Conservation (phyloP, 495 filamentous ascomycete species). For the Terfezia claveryi region DNA sequence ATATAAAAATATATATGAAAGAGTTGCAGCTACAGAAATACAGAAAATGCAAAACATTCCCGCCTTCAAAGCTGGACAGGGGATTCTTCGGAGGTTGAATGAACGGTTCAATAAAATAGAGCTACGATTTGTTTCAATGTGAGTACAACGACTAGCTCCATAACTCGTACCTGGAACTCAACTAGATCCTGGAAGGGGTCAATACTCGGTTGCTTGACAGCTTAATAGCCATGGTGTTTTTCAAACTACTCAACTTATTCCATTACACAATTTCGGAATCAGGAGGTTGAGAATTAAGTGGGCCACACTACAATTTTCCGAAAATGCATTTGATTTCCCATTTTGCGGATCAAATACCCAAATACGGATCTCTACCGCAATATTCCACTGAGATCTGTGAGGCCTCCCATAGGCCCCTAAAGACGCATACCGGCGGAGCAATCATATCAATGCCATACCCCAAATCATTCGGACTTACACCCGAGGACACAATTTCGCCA, state of each 20-base stretch:
- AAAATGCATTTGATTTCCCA: no score
- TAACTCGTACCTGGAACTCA: constrained; percentile 1
- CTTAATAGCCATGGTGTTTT: constrained; percentile 3
- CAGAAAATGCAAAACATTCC: constrained; percentile 3
- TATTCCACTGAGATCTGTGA: no score
- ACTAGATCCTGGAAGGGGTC: constrained; percentile 1
- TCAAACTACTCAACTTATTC: constrained; percentile 4
- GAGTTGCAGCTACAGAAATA: no score
- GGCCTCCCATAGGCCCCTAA: no score
- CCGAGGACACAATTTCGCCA: no score
- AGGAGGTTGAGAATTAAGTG: neutral
- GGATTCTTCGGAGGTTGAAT: neutral
- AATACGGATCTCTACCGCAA: no score
- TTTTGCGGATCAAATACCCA: no score
- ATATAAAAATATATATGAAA: no score
- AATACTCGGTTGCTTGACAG: constrained; percentile 6
- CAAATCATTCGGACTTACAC: no score
- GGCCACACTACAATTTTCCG: no score
- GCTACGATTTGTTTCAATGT: constrained; percentile 2
- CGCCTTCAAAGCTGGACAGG: constrained; percentile 1
- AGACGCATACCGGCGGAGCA: no score
- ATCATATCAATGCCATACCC: no score
- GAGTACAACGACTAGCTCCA: neutral
- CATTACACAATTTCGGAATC: constrained; percentile 4
- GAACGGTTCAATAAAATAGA: neutral